Conservation (phyloP, 129 eudicot genomes). For the Lactuca saligna region DNA sequence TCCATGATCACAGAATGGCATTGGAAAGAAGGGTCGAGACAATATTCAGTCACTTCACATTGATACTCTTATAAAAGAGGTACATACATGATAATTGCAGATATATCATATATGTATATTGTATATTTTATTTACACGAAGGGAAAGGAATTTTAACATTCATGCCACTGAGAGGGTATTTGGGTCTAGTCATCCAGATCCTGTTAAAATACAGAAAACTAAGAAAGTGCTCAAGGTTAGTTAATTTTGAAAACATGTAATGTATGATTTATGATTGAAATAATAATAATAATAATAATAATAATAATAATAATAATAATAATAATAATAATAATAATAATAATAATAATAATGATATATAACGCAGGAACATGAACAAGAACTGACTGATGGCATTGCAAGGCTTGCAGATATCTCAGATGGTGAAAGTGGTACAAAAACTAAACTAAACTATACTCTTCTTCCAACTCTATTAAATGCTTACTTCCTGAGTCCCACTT, state of each 20-base stretch:
- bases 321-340: too few relatives aligned
- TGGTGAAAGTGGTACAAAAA: conserved; percentile 44
- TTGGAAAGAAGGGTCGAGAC: conserved; percentile 52
- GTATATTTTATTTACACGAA: too few relatives aligned
- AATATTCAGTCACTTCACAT: conserved; percentile 65
- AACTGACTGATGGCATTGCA: conserved; percentile 57
- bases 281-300: too few relatives aligned
- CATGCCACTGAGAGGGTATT: conserved; percentile 55
- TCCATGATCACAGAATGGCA: conserved; percentile 60
- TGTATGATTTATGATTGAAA: conserved; percentile 1
- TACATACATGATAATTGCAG: too few relatives aligned
- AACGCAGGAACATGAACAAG: conserved; percentile 74
- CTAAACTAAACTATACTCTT: neutral
- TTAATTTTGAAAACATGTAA: neutral
- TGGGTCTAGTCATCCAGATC: conserved; percentile 59
- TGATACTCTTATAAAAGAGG: neutral
- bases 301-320: too few relatives aligned
- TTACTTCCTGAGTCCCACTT: too few relatives aligned
- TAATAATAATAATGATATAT: neutral
- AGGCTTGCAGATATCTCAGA: conserved; percentile 57
- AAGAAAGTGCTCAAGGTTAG: conserved; percentile 67
- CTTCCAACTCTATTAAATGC: neutral
- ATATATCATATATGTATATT: too few relatives aligned
- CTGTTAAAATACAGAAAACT: conserved; percentile 74
- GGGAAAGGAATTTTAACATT: too few relatives aligned